phyloP scores from a whole-genome alignment of 257 asterid genomes.

The Sherardia arvensis region DNA sequence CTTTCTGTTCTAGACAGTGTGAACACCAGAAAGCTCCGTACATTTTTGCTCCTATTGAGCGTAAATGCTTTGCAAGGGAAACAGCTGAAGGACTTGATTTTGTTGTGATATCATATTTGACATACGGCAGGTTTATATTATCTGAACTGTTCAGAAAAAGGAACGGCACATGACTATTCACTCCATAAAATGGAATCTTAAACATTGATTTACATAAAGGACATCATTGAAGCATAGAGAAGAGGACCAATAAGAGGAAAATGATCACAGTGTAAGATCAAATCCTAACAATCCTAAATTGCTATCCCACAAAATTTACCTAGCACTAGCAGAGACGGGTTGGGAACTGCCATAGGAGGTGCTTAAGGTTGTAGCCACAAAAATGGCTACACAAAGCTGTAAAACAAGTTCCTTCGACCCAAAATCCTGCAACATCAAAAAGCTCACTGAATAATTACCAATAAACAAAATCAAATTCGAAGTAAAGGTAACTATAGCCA shows the following conservation, averaged over 20 bases:
- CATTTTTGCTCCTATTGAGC: constrained; percentile 67
- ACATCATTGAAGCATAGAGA: background rate
- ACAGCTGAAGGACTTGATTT: constrained; percentile 75
- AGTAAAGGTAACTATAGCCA: constrained; percentile 8
- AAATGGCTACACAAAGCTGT: constrained; percentile 50
- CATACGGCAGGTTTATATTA: constrained; percentile 44
- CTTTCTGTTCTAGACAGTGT: constrained; percentile 75
- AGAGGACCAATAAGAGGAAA: background rate
- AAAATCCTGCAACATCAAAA: constrained; percentile 36
- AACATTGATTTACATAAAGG: background rate
- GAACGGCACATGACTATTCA: background rate
- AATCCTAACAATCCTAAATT: background rate
- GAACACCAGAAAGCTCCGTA: constrained; percentile 98
- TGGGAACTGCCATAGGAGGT: constrained; percentile 50
- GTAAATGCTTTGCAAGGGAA: constrained; percentile 75
- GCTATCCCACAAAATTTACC: constrained; percentile 31
- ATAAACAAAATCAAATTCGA: constrained; percentile 1
- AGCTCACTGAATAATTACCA: constrained; percentile 8
- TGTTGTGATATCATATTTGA: constrained; percentile 43
- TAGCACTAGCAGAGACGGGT: constrained; percentile 41
- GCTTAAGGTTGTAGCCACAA: constrained; percentile 61
- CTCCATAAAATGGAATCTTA: background rate
- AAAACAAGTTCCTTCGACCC: constrained; percentile 49
- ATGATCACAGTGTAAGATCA: background rate
- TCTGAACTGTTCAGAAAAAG: constrained; percentile 36